Base-by-base conservation (phyloP, 805 yeast species). In the Priceomyces haplophilus region DNA sequence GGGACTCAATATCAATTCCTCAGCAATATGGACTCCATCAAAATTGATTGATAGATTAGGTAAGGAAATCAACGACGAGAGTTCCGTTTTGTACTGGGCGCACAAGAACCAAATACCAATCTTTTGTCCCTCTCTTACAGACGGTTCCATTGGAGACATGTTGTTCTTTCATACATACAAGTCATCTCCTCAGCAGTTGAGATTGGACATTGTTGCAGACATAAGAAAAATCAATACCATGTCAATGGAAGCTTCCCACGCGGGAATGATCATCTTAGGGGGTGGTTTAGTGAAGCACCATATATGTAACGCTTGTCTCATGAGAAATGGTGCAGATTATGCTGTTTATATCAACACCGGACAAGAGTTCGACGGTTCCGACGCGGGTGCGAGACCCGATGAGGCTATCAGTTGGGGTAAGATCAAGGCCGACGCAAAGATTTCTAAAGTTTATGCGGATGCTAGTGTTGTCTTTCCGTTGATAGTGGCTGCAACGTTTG, bases 401-500 rank as follows among this genome's bases (percentile, higher is more conserved):
- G 99, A 93, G 69, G 99, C 99, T 20, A 85, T 93, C 41, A 85
- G 96, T 31, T 93, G 99, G 99, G 99, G 99, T 50, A 93, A 93
- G 66, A 93, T 93, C 67, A 90, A 88, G 69, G 85, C 96, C 4
- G 96, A 88, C 33, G 99, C 99, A 23, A 80, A 79, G 56, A 79
- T 83, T 46, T 95, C 89, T 43, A 93, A 93, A 69, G 90, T 93
- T 35, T 93, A 87, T 56, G 95, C 96, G 12, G 99, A 93, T 62
- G 99, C 88, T 13, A 85, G 97, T 10, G 73, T 88, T 23, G 98
- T 93, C 13, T 86, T 91, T 73, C 99, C 99, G 48, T 75, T 93
- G 59, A 85, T 93, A 50, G 98, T 93, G 24, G 99, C 97, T 38
- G 98, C 98, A 30, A 93, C 99, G 2, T 93, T 91, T 73, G 98